Percentiles rank a stretch among this genome's conserved stretches.
Evolutionary conservation across 129 eudicot species (phyloP).

Genomic region (Artemisia argyi): DNA sequence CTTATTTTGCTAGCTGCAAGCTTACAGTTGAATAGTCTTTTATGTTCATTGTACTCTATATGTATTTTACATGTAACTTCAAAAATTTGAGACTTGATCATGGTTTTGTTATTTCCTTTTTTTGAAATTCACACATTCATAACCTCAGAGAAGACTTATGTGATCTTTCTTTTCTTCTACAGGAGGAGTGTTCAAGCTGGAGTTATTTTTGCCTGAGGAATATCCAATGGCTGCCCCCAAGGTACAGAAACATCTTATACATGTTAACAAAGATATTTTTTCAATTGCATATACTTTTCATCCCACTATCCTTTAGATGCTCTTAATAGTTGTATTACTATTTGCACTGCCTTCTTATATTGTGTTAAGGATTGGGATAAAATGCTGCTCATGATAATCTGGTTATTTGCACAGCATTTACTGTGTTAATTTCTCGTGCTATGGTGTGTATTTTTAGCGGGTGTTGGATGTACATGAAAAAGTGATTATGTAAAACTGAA

Average conservation of each 20-base stretch:
- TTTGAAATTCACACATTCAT: too few relatives aligned
- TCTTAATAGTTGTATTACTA: too few relatives aligned
- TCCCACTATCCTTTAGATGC: too few relatives aligned
- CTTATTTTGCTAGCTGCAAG: not conserved
- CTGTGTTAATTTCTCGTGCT: too few relatives aligned
- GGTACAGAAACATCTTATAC: constrained; percentile 27
- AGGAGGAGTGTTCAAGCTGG: constrained; percentile 66
- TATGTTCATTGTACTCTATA: constrained; percentile 1
- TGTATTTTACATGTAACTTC: not conserved
- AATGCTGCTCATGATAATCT: too few relatives aligned
- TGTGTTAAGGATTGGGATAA: too few relatives aligned
- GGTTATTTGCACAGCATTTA: too few relatives aligned
- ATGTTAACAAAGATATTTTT: not conserved
- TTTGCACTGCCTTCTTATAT: not conserved
- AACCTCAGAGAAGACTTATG: not conserved
- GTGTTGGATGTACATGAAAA: too few relatives aligned
- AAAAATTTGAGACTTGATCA: not conserved
- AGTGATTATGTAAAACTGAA: too few relatives aligned
- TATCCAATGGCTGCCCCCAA: constrained; percentile 65
- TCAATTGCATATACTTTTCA: not conserved
- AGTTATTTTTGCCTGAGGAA: constrained; percentile 60
- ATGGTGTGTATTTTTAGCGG: too few relatives aligned
- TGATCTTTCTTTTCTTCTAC: constrained; percentile 8
- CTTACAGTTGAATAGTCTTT: not conserved
- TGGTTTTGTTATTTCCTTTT: not conserved